Base-by-base conservation (phyloP, 2,329 filamentous ascomycete species). In the Lasiodiplodia sp. region DNA sequence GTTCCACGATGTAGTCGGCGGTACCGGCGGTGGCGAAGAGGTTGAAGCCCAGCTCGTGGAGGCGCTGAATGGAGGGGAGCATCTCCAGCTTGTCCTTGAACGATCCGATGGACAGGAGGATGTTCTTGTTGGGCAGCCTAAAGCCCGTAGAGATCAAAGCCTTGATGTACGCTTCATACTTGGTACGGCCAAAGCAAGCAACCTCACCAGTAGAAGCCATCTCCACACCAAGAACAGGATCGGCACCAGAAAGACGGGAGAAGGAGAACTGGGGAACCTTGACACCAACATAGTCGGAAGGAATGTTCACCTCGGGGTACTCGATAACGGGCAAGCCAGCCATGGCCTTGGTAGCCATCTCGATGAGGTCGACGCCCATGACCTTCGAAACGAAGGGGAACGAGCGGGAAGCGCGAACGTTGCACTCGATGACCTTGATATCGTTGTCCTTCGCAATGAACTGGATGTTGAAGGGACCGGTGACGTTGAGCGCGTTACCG, bases 371-470 rank as follows among this genome's bases (percentile, higher is more conserved):
- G 65, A 97, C 92, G 64, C 94, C 94, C 93, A 97, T 98, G 73
- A 97, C 93, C 86, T 99, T 99, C 72, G 94, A 97, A 18, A 98
- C 94, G 78, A 99, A 99, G 70, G 96, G 96, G 86, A 97, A 97
- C 0, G 95, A 98, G 72, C 96, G 89, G 56, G 96, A 97, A 18
- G 96, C 96, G 71, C 96, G 91, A 70, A 98, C 96, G 76, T 99
- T 99, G 83, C 96, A 98, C 83, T 99, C 96, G 72, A 99, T 99
- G 73, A 99, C 96, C 86, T 98, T 98, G 86, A 99, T 98, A 73
- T 98, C 95, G 79, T 98, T 98, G 80, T 98, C 94, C 85, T 98
- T 98, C 75, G 96, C 96, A 76, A 99, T 99, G 84, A 99, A 98
- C 80, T 99, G 96, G 71, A 99, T 99, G 83, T 99, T 99, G 87